Conservation (phyloP, 495 filamentous ascomycete species). For the Chaetomium fimeti region DNA sequence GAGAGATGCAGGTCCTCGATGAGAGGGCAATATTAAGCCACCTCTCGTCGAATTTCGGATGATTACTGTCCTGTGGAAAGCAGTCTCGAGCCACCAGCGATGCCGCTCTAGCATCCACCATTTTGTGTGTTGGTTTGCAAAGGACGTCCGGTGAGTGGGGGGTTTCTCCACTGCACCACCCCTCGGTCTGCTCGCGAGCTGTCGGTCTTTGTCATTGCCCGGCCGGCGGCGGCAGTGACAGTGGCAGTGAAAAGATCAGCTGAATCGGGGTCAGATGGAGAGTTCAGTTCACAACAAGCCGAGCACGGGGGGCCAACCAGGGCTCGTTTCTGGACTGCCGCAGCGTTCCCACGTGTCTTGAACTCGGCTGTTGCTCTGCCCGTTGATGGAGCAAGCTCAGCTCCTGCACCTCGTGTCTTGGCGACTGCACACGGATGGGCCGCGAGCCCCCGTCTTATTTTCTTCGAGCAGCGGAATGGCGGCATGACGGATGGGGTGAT, state of each 20-base stretch:
- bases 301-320: slow-evolving; percentile 1
- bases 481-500: background rate
- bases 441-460: background rate
- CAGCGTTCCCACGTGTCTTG: slow-evolving; percentile 22
- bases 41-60: slow-evolving; percentile 15
- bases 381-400: slow-evolving; percentile 7
- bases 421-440: slow-evolving; percentile 11
- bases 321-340: slow-evolving; percentile 9
- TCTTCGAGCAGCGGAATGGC: background rate
- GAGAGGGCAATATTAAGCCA: slow-evolving; percentile 9
- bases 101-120: slow-evolving; percentile 2
- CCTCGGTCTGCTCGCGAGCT: slow-evolving; percentile 10
- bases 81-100: background rate
- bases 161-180: slow-evolving; percentile 16
- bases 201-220: background rate
- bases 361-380: slow-evolving; percentile 22
- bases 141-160: slow-evolving; percentile 19
- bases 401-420: slow-evolving; percentile 23
- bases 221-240: background rate
- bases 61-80: slow-evolving; percentile 3
- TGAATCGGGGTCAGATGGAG: slow-evolving; percentile 9
- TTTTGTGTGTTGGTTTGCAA: slow-evolving; percentile 16
- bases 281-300: background rate
- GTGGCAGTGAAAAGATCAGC: slow-evolving; percentile 1
- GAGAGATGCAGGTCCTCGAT: slow-evolving; percentile 1